phyloP scores from a whole-genome alignment of 768 basidiomycete species.

The Termitomyces sp. region DNA sequence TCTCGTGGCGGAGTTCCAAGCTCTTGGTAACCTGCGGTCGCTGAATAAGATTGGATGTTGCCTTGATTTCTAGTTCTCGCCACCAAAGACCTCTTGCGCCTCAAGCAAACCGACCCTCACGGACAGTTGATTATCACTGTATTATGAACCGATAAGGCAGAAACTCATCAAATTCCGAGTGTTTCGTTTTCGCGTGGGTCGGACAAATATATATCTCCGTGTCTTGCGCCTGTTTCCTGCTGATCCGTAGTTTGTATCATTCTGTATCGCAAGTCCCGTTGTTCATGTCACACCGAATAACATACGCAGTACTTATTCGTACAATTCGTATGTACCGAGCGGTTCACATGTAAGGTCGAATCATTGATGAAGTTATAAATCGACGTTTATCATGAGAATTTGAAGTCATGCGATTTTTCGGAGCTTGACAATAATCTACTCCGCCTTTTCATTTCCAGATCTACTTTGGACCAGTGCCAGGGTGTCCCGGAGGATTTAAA shows the following conservation, averaged over 20 bases:
- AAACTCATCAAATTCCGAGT: neutral
- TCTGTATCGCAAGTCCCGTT: neutral
- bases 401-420: constrained; percentile 4
- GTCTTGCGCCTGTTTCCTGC: neutral
- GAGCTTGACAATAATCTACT: constrained; percentile 8
- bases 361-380: too few relatives aligned
- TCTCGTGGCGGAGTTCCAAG: neutral
- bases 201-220: too few relatives aligned
- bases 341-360: neutral
- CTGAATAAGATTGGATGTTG: constrained; percentile 3
- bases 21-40: neutral
- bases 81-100: constrained; percentile 65
- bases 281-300: neutral
- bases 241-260: neutral
- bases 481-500: neutral
- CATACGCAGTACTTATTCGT: neutral
- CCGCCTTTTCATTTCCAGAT: constrained; percentile 1
- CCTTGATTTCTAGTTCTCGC: constrained; percentile 51
- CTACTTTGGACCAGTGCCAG: constrained; percentile 6
- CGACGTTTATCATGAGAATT: too few relatives aligned
- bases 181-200: neutral
- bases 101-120: constrained; percentile 62
- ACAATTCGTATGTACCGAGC: too few relatives aligned
- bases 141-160: neutral
- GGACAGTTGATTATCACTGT: constrained; percentile 24